Base-by-base conservation (phyloP, 768 basidiomycete species). In the Mycena capillaripes region DNA sequence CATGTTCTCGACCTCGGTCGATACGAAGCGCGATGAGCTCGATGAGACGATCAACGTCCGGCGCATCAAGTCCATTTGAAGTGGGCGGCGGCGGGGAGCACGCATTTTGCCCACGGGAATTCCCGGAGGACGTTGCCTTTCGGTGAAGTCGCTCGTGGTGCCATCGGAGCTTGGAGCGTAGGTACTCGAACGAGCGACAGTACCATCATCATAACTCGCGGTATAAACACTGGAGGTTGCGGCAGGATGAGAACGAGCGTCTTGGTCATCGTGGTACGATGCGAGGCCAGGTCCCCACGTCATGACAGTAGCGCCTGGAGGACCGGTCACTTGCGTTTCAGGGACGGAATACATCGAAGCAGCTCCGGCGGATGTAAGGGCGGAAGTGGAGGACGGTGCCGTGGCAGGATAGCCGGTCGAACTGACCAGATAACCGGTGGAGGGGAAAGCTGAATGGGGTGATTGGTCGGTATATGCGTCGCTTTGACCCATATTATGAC, bases 31-130 rank as follows among this genome's bases (percentile, higher is more conserved):
- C n/a, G n/a, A n/a, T n/a, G n/a, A n/a, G n/a, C 52, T 72, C 66
- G 30, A 68, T 46, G 29, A 69, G 66, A 38, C 66, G 66, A 36
- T 73, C 72, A 23, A 69, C 57, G 55, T 73, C 62, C 5, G 57
- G 57, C 14, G 57, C 16, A 25, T 66, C 64, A 23, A 65, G 63
- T 19, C 29, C 61, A 21, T 34, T 30, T 36, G 30, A 27, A 7
- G 42, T 27, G 17, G 34, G 36, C 5, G 61, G 32, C 25, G 62
- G 50, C 40, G 69, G n/a, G n/a, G 34, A 21, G 67, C 30, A n/a
- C 36, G n/a, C 56, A 58, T 38, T 58, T 58, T 58, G 56, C 34
- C 56, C 9, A n/a, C 30, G 2, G 53, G 53, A 32, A 36, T 8
- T 27, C 21, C 8, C 34, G 56, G 34, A 36, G 17, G 34, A 57